A percentile compares a stretch with the other conserved stretches of the same genome.
These are phyloP conservation scores for Cylindrodendrum hubeiense DNA, from an alignment of 2,329 filamentous ascomycete species.

Conservation along the genomic window DNA sequence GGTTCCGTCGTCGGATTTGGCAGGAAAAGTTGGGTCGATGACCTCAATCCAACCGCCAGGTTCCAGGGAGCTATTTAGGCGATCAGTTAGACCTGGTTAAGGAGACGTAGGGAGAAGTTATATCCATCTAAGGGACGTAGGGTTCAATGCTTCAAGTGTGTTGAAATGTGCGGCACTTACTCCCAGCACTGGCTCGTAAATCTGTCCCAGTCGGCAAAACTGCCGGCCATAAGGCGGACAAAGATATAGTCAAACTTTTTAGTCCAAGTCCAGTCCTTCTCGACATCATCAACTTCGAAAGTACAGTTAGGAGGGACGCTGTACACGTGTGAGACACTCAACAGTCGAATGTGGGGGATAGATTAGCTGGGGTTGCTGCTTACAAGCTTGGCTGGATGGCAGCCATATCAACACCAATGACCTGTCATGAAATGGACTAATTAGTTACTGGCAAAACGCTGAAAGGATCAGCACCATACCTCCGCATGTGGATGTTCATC, in stretches of 20 bases:
- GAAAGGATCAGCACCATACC: accelerated
- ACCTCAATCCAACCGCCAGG: constrained; percentile 36
- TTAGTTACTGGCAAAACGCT: accelerated
- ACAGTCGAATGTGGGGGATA: accelerated
- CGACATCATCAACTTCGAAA: constrained; percentile 23
- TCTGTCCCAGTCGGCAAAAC: constrained; percentile 29
- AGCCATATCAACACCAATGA: constrained; percentile 24
- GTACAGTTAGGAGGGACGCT: constrained; percentile 23
- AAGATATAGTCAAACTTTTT: constrained; percentile 31
- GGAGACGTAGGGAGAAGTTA: background rate
- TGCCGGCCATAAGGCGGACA: constrained; percentile 28
- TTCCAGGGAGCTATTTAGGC: constrained; percentile 11
- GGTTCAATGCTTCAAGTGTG: background rate
- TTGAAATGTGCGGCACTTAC: background rate
- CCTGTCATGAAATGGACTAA: background rate
- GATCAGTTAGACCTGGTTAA: background rate
- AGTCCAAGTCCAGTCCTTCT: constrained; percentile 30
- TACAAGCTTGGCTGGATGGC: constrained; percentile 25
- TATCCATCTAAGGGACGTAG: background rate
- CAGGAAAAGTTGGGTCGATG: constrained; percentile 31
- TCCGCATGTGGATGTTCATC: constrained; percentile 32
- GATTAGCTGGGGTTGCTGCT: accelerated
- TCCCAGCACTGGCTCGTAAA: constrained; percentile 20
- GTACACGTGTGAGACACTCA: accelerated
- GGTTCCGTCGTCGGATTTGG: constrained; percentile 31